Base-by-base conservation (phyloP, 352 stramenopile genomes). In the Phytophthora gonapodyides region DNA sequence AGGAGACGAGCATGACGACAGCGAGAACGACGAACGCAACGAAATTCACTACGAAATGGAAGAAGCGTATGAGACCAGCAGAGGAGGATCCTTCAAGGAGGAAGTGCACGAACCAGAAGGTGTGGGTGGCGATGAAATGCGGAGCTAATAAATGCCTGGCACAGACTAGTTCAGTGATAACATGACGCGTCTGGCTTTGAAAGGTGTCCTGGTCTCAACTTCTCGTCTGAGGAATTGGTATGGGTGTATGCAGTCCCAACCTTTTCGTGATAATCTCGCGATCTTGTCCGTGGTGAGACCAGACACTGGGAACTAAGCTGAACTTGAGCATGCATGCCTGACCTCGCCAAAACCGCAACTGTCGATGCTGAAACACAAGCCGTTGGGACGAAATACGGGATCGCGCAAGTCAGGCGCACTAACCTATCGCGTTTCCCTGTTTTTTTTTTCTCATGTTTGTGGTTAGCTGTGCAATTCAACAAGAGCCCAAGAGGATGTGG, bases 1-100 rank as follows among this genome's bases (percentile, higher is more conserved):
- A 33, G 60, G 52, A n/a, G 69, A 75, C 17, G 66, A 76, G 7
- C 67, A 61, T 43, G 71, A 64, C 24, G 54, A 67, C 21, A 75
- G 63, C 31, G 74, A 74, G 5, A 53, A 73, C 2, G 65, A 62
- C 19, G 70, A 69, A 11, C 57, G 64, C 33, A 53, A 71, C 2
- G 60, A 66, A n/a, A n/a, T 64, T 49, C 47, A 65, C 11, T 69
- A 67, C 24, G 48, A 49, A 7, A 52, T 40, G 12, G 34, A 65
- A 15, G 55, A 42, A 34, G 31, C 34, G 0, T 62, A 65, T 38
- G 43, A 46, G 16, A n/a, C 35, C 7, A 41, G 49, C 15, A 48
- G 19, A 27, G 24, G 3, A 11, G 27, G 24, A 27, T 27, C 45
- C 41, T 27, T 50, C 15, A 44, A 62, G 37, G 21, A 21, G 6